These are phyloP conservation scores for Phytophthora boehmeriae DNA, from an alignment of 352 stramenopile species.

Conservation along the genomic window DNA sequence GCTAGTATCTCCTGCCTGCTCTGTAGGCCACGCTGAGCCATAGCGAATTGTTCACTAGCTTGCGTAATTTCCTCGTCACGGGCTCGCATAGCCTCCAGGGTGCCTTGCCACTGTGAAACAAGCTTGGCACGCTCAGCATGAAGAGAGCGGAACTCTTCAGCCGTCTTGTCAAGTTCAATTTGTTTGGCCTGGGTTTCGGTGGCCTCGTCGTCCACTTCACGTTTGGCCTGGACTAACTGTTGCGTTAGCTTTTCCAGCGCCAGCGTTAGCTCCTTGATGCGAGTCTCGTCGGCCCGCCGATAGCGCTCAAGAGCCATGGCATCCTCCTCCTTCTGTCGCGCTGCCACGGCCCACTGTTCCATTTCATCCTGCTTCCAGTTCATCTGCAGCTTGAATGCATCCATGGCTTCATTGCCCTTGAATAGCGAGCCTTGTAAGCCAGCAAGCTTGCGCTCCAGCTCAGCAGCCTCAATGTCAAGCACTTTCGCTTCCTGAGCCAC, in stretches of 20 bases:
- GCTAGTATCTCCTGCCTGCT: conserved; percentile 74
- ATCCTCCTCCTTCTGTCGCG: conserved; percentile 97
- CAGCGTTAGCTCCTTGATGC: conserved; percentile 95
- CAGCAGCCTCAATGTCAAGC: conserved; percentile 72
- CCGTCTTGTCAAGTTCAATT: conserved; percentile 96
- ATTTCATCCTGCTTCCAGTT: conserved; percentile 99
- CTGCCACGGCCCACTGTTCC: conserved; percentile 95
- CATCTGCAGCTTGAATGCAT: conserved; percentile 96
- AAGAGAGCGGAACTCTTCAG: conserved; percentile 92
- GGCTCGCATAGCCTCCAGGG: conserved; percentile 92
- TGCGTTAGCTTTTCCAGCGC: conserved; percentile 94
- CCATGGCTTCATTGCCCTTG: conserved; percentile 94
- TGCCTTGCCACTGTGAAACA: conserved; percentile 95
- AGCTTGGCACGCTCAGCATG: conserved; percentile 94
- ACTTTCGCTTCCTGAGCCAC: conserved; percentile 77
- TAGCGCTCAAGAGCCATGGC: conserved; percentile 94
- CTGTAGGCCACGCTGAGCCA: conserved; percentile 53
- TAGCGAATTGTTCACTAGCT: conserved; percentile 89
- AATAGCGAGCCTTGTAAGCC: conserved; percentile 91
- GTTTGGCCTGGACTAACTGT: conserved; percentile 78
- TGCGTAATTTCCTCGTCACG: conserved; percentile 93
- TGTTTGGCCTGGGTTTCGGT: conserved; percentile 96
- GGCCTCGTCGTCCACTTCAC: conserved; percentile 74
- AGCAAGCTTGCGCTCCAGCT: conserved; percentile 88
- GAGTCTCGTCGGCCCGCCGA: conserved; percentile 92